A percentile compares a stretch with the other conserved stretches of the same genome.
These are phyloP conservation scores for Thelonectria rubi DNA, from an alignment of 2,329 filamentous ascomycete species.

Conservation along the genomic window DNA sequence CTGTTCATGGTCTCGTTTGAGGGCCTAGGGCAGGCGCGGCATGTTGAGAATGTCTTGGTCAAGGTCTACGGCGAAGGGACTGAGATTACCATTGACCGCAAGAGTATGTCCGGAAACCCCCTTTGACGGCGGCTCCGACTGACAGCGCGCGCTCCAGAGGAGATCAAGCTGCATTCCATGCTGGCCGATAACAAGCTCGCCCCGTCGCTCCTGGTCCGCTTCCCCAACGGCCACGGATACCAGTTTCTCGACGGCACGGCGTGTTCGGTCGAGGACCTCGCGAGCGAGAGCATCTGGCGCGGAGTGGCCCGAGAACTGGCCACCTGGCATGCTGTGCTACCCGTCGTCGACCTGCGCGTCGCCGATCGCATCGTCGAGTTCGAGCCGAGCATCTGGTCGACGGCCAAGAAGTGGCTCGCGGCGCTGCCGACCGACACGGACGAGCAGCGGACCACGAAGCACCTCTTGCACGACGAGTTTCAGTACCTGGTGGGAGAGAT, in stretches of 20 bases:
- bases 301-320: constrained; percentile 35
- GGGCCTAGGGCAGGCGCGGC: not conserved
- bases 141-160: constrained; percentile 28
- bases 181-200: constrained; percentile 32
- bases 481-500: constrained; percentile 26
- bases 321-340: constrained; percentile 31
- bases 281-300: constrained; percentile 26
- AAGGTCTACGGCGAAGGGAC: constrained; percentile 39
- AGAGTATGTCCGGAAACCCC: constrained; percentile 26
- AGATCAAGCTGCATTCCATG: constrained; percentile 33
- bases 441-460: constrained; percentile 15
- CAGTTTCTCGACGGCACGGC: constrained; percentile 28
- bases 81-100: constrained; percentile 34
- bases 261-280: constrained; percentile 30
- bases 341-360: not conserved
- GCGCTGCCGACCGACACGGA: constrained; percentile 21
- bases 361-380: constrained; percentile 11
- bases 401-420: constrained; percentile 36
- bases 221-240: constrained; percentile 35
- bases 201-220: constrained; percentile 31
- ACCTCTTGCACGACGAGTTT: constrained; percentile 26
- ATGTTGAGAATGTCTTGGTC: constrained; percentile 23
- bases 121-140: not conserved
- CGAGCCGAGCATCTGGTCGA: constrained; percentile 33
- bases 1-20: constrained; percentile 31